A percentile compares a stretch with the other conserved stretches of the same genome.
Conservation (phyloP, 2,329 filamentous ascomycete genomes). For the Aschersonia sp. region DNA sequence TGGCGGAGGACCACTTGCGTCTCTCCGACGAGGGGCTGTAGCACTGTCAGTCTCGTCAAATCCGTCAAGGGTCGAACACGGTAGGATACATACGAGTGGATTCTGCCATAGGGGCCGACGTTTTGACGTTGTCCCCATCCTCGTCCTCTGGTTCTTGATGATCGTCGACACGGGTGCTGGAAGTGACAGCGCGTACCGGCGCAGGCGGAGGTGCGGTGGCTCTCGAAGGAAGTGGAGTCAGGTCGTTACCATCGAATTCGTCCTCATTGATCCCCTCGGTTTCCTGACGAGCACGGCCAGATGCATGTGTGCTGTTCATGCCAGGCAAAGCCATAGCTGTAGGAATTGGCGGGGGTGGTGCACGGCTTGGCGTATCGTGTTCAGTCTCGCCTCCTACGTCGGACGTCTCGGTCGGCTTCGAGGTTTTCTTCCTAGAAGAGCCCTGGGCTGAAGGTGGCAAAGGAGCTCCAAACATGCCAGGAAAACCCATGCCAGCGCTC, state of each 20-base stretch:
- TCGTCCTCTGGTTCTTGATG: conserved; percentile 10
- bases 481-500: conserved; percentile 95
- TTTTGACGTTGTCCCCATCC: conserved; percentile 16
- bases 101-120: conserved; percentile 16
- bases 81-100: conserved; percentile 6
- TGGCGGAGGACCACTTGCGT: conserved; percentile 24
- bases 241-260: neutral
- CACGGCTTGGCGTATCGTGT: conserved; percentile 23
- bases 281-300: conserved; percentile 21
- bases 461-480: conserved; percentile 75
- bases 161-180: conserved; percentile 5
- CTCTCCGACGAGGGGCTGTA: conserved; percentile 17
- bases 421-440: conserved; percentile 34
- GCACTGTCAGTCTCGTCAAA: conserved; percentile 10
- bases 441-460: conserved; percentile 44
- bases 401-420: conserved; percentile 22
- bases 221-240: conserved; percentile 8
- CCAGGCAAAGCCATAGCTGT: conserved; percentile 56
- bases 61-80: too few relatives aligned
- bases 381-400: conserved; percentile 26
- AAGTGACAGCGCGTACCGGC: conserved; percentile 10
- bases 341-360: conserved; percentile 38
- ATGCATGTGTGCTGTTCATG: conserved; percentile 44
- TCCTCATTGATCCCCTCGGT: conserved; percentile 14
- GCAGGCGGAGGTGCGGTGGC: conserved; percentile 13